A percentile compares a stretch with the other conserved stretches of the same genome.
Conservation (phyloP, 192 early-diverging fungal species). For the Oehlia diaphana region DNA sequence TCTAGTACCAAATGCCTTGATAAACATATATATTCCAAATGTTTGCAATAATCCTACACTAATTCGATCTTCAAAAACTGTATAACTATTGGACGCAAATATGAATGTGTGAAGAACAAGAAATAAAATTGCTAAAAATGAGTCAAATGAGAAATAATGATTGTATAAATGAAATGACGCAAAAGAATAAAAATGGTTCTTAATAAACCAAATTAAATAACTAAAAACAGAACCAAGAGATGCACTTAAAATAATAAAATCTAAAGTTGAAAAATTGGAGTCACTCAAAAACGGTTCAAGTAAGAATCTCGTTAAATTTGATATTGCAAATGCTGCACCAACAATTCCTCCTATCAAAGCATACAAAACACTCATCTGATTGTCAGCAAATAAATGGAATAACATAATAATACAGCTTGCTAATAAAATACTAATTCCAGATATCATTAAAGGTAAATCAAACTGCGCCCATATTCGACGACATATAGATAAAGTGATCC, state of each 20-base stretch:
- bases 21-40: constrained; percentile 51
- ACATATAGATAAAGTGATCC: constrained; percentile 65
- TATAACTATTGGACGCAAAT: constrained; percentile 89
- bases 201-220: constrained; percentile 26
- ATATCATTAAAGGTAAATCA: constrained; percentile 72
- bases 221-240: constrained; percentile 39
- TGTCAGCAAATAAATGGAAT: constrained; percentile 30
- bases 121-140: constrained; percentile 45
- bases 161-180: not conserved
- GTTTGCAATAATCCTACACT: constrained; percentile 64
- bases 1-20: constrained; percentile 35
- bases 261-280: constrained; percentile 28
- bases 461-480: constrained; percentile 94
- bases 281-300: constrained; percentile 28
- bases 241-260: constrained; percentile 42
- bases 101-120: constrained; percentile 59
- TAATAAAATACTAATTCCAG: constrained; percentile 65
- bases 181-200: constrained; percentile 9
- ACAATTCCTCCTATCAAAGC: constrained; percentile 23
- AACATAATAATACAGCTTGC: constrained; percentile 39
- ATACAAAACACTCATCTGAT: constrained; percentile 32
- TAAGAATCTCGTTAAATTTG: constrained; percentile 28
- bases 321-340: constrained; percentile 29
- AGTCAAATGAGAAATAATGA: constrained; percentile 22
- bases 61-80: constrained; percentile 82